Conservation (phyloP, 768 basidiomycete genomes). For the Neoboletus subvelutipes region DNA sequence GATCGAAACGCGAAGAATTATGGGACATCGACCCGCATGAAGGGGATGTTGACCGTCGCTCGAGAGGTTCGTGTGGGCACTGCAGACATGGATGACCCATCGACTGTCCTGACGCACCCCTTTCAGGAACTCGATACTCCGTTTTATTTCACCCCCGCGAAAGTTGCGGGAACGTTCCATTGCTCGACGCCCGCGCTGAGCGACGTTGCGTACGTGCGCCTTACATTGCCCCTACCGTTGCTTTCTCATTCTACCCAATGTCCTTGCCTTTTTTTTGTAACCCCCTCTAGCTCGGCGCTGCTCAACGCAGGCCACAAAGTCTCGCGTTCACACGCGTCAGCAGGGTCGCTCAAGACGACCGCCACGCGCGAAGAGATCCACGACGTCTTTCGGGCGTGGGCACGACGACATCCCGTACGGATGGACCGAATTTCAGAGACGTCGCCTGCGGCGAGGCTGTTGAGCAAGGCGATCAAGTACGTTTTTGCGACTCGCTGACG, state of each 20-base stretch:
- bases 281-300: slow-evolving; percentile 69
- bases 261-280: background rate
- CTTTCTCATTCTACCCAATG: background rate
- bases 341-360: slow-evolving; percentile 90
- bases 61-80: slow-evolving; percentile 62
- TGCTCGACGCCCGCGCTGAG: slow-evolving; percentile 73
- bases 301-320: slow-evolving; percentile 81
- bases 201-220: slow-evolving; percentile 64
- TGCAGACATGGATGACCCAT: background rate
- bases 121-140: slow-evolving; percentile 68
- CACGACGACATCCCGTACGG: slow-evolving; percentile 78
- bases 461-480: slow-evolving; percentile 70
- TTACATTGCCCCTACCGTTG: background rate
- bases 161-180: slow-evolving; percentile 79
- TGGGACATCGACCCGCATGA: slow-evolving; percentile 81
- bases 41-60: slow-evolving; percentile 92
- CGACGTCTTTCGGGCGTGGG: slow-evolving; percentile 85
- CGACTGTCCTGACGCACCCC: background rate
- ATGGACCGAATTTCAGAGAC: slow-evolving; percentile 76
- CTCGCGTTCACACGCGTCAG: slow-evolving; percentile 86
- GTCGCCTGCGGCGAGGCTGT: slow-evolving; percentile 67
- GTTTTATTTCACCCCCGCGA: slow-evolving; percentile 88
- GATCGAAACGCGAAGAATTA: slow-evolving; percentile 62
- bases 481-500: slow-evolving; percentile 18
- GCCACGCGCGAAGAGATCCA: slow-evolving; percentile 70